Evolutionary conservation across 768 basidiomycete species (phyloP).

Genomic region (Dioszegia aurantiaca): DNA sequence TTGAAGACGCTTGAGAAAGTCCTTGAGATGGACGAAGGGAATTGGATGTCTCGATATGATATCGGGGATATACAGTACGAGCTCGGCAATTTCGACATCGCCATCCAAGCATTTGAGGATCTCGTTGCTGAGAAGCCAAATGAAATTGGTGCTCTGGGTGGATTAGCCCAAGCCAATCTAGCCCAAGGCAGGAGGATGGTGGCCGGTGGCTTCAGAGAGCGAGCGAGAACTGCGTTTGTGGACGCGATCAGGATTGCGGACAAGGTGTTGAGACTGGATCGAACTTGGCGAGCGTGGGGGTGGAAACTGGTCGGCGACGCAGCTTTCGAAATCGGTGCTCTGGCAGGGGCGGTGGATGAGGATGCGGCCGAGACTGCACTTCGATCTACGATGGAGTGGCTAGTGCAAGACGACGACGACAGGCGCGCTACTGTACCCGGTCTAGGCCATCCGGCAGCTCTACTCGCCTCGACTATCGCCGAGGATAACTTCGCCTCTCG

Average conservation of each 20-base stretch:
- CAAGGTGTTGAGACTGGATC: conserved; percentile 21
- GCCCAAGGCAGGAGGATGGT: conserved; percentile 67
- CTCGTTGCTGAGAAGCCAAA: conserved; percentile 58
- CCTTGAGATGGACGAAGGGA: conserved; percentile 66
- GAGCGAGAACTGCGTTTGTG: conserved; percentile 72
- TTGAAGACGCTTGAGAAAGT: conserved; percentile 79
- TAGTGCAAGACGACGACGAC: conserved; percentile 64
- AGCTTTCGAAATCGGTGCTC: conserved; percentile 63
- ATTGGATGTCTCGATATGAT: conserved; percentile 81
- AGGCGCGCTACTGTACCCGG: conserved; percentile 72
- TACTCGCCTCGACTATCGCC: conserved; percentile 21
- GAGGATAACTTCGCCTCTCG: conserved; percentile 30
- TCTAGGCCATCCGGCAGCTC: conserved; percentile 35
- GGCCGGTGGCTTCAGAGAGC: conserved; percentile 65
- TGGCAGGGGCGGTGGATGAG: conserved; percentile 55
- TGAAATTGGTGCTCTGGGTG: conserved; percentile 49
- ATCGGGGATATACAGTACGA: conserved; percentile 80
- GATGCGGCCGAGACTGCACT: conserved; percentile 25
- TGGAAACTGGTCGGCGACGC: conserved; percentile 85
- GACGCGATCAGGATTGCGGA: conserved; percentile 36
- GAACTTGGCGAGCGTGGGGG: conserved; percentile 46
- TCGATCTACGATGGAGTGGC: conserved; percentile 54
- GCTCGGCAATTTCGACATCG: conserved; percentile 70
- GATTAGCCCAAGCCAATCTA: conserved; percentile 69
- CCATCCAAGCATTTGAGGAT: conserved; percentile 64